Evolutionary conservation across 768 basidiomycete genomes (phyloP).

Genomic region (Russula dissimulans): DNA sequence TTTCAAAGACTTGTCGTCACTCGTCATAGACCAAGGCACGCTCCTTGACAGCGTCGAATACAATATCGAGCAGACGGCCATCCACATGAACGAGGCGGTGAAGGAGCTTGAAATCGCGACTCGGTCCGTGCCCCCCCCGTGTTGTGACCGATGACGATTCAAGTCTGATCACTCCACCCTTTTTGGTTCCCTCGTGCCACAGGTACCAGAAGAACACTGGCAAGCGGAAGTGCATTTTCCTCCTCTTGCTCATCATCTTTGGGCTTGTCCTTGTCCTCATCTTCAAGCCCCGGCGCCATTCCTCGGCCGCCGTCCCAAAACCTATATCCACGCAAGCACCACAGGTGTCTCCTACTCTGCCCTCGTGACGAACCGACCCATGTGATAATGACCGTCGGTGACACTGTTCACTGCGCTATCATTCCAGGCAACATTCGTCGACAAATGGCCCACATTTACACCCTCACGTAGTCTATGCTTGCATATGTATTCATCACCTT

Average conservation of each 20-base stretch:
- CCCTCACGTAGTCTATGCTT: slow-evolving; percentile 2
- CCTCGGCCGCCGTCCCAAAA: slow-evolving; percentile 25
- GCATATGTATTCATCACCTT: slow-evolving; percentile 11
- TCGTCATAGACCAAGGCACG: slow-evolving; percentile 98
- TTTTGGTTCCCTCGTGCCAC: slow-evolving; percentile 1
- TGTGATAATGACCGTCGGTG: background rate
- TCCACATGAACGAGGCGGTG: slow-evolving; percentile 73
- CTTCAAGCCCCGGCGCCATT: slow-evolving; percentile 74
- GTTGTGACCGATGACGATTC: slow-evolving; percentile 7
- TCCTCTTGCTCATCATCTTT: slow-evolving; percentile 83
- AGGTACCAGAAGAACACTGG: slow-evolving; percentile 95
- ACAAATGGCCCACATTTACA: background rate
- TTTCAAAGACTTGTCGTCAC: slow-evolving; percentile 87
- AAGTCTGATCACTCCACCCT: background rate
- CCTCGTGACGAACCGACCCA: slow-evolving; percentile 1
- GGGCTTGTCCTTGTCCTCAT: slow-evolving; percentile 82
- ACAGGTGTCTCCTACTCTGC: background rate
- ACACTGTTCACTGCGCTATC: background rate
- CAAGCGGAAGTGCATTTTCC: slow-evolving; percentile 85
- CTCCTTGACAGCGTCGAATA: slow-evolving; percentile 94
- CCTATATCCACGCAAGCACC: slow-evolving; percentile 22
- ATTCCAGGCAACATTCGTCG: background rate
- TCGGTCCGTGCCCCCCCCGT: slow-evolving; percentile 39
- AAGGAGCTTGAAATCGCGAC: slow-evolving; percentile 78
- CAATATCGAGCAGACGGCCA: slow-evolving; percentile 89